phyloP scores from a whole-genome alignment of 768 basidiomycete genomes.

The Mycena metata region DNA sequence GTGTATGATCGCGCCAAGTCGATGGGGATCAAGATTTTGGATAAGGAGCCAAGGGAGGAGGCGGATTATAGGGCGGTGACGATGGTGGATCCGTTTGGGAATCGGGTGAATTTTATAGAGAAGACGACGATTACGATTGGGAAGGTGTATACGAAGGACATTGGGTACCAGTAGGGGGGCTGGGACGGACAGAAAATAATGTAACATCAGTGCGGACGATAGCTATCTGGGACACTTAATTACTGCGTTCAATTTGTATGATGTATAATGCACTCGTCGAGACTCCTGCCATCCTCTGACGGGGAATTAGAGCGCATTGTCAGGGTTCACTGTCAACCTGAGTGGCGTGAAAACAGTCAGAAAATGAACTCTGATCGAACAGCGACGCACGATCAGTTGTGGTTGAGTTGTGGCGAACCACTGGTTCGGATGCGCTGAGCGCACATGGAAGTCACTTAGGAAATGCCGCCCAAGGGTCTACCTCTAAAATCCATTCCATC shows the following conservation, averaged over 20 bases:
- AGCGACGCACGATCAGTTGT: too few species aligned
- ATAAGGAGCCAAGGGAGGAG: conserved; percentile 26
- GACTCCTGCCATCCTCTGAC: conserved; percentile 5
- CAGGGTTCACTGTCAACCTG: conserved; percentile 35
- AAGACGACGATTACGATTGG: conserved; percentile 29
- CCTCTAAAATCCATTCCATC: too few species aligned
- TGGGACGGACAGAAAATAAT: too few species aligned
- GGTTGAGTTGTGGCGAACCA: too few species aligned
- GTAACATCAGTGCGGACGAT: too few species aligned
- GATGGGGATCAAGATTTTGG: conserved; percentile 24
- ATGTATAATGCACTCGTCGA: background rate
- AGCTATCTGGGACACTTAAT: too few species aligned
- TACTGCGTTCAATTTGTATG: too few species aligned
- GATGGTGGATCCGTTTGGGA: conserved; percentile 23
- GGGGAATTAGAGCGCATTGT: conserved; percentile 33
- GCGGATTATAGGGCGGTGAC: conserved; percentile 21
- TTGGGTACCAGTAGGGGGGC: conserved; percentile 13
- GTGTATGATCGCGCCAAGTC: conserved; percentile 20
- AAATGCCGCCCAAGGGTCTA: too few species aligned
- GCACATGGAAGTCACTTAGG: too few species aligned
- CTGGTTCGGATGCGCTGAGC: too few species aligned
- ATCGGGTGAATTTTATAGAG: conserved; percentile 26
- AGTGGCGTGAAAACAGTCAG: background rate
- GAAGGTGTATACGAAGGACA: conserved; percentile 17
- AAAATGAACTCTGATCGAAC: conserved; percentile 7